Conservation (phyloP, 1,284 basidiomycete species). For the Trametes pubescens region DNA sequence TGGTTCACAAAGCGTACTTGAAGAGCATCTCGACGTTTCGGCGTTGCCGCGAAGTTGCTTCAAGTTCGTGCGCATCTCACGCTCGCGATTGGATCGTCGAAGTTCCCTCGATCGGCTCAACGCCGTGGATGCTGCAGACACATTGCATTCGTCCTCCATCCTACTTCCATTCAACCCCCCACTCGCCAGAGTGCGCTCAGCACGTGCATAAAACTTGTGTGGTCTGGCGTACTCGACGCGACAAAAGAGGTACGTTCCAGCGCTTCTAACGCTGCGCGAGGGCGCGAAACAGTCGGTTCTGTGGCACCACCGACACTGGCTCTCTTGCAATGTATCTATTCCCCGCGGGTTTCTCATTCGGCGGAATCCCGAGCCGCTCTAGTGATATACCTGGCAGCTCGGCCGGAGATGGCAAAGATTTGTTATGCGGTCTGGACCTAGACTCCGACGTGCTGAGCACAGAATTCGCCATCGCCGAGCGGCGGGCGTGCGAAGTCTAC, state of each 20-base stretch:
- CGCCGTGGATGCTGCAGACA: conserved; percentile 3
- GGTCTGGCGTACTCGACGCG: conserved; percentile 48
- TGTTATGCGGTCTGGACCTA: conserved; percentile 31
- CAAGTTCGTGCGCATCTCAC: not conserved
- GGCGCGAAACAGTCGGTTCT: conserved; percentile 68
- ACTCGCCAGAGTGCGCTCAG: conserved; percentile 73
- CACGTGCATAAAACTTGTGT: conserved; percentile 61
- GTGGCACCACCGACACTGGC: conserved; percentile 75
- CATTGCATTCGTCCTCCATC: conserved; percentile 50
- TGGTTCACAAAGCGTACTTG: conserved; percentile 60
- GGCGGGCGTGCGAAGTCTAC: conserved; percentile 61
- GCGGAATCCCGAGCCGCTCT: not conserved
- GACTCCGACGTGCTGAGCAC: conserved; percentile 43
- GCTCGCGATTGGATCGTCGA: not conserved
- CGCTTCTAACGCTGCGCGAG: conserved; percentile 59
- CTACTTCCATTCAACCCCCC: conserved; percentile 73
- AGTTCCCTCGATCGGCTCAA: not conserved
- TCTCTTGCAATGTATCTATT: conserved; percentile 51
- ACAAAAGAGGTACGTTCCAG: conserved; percentile 57
- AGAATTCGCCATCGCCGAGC: conserved; percentile 55
- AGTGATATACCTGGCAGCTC: not conserved
- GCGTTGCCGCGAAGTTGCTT: conserved; percentile 9
- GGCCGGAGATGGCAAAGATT: conserved; percentile 16
- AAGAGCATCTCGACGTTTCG: conserved; percentile 49
- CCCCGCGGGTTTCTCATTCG: not conserved